These are phyloP conservation scores for Ophiocordyceps australis DNA, from an alignment of 2,329 filamentous ascomycete species.

Conservation along the genomic window DNA sequence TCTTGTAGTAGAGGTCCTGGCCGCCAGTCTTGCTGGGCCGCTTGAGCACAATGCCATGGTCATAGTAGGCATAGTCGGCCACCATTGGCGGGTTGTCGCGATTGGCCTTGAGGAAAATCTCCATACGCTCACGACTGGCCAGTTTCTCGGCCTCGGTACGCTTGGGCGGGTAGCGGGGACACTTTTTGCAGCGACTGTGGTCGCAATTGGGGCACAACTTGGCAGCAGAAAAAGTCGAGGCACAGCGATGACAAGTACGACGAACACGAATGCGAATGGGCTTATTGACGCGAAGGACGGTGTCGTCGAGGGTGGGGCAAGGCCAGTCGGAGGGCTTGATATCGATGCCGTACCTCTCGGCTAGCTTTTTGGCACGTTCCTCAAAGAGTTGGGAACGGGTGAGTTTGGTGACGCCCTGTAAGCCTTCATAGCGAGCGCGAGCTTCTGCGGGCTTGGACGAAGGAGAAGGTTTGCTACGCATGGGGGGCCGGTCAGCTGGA, in stretches of 20 bases:
- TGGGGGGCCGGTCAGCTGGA: too few relatives aligned
- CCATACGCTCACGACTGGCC: conserved; percentile 31
- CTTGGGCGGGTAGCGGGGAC: conserved; percentile 54
- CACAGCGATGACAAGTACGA: conserved; percentile 66
- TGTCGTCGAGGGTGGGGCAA: conserved; percentile 26
- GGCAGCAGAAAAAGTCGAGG: conserved; percentile 51
- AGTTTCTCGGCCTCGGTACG: conserved; percentile 36
- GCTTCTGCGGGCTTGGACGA: conserved; percentile 8
- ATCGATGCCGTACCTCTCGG: conserved; percentile 35
- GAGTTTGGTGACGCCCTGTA: conserved; percentile 18
- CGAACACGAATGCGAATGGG: conserved; percentile 63
- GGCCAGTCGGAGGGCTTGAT: conserved; percentile 36
- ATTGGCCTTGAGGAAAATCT: conserved; percentile 31
- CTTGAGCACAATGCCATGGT: conserved; percentile 34
- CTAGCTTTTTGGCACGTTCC: conserved; percentile 36
- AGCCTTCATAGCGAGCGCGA: conserved; percentile 9
- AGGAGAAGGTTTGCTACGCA: background rate
- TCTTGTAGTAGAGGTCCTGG: conserved; percentile 55
- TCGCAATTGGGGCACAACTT: conserved; percentile 62
- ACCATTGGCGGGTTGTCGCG: conserved; percentile 36
- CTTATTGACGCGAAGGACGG: conserved; percentile 50
- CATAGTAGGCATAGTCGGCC: conserved; percentile 25
- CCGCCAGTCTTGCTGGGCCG: conserved; percentile 47
- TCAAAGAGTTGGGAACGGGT: conserved; percentile 32
- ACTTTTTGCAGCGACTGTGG: conserved; percentile 67